Percentiles rank a stretch among this genome's conserved stretches.
These are phyloP conservation scores for Carex myosuroides DNA, from an alignment of 176 grass and related monocot species.

Conservation along the genomic window DNA sequence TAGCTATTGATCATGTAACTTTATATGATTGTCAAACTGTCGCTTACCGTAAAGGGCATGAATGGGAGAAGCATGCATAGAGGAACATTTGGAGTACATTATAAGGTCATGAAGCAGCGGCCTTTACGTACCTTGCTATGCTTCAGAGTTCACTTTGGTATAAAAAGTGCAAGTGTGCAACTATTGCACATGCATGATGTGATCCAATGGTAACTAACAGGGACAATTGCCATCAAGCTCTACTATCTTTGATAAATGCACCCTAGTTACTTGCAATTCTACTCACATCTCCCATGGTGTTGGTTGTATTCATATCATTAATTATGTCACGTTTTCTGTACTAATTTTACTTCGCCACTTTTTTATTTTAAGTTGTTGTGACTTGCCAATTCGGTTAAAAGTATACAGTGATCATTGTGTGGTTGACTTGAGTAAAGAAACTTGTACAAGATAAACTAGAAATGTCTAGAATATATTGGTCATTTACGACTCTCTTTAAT, in stretches of 20 bases:
- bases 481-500: too few species aligned
- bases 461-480: too few species aligned
- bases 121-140: neutral
- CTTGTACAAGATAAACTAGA: too few species aligned
- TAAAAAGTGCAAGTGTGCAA: neutral
- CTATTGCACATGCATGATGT: constrained; percentile 35
- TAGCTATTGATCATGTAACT: neutral
- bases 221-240: constrained; percentile 22
- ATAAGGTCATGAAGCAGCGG: constrained; percentile 12
- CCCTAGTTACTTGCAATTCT: neutral
- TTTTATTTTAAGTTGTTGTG: neutral
- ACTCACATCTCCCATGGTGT: neutral
- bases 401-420: too few species aligned
- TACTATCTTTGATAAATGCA: constrained; percentile 22
- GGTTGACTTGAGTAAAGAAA: too few species aligned
- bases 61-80: neutral
- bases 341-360: neutral
- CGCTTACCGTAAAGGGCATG: neutral
- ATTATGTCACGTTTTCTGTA: neutral
- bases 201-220: constrained; percentile 34
- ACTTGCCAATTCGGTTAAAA: too few species aligned
- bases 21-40: constrained; percentile 4
- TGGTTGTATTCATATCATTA: neutral
- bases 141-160: constrained; percentile 3
- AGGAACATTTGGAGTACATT: neutral